Conservation (phyloP, 805 yeast species). For the Schwanniomyces vanrijiae region DNA sequence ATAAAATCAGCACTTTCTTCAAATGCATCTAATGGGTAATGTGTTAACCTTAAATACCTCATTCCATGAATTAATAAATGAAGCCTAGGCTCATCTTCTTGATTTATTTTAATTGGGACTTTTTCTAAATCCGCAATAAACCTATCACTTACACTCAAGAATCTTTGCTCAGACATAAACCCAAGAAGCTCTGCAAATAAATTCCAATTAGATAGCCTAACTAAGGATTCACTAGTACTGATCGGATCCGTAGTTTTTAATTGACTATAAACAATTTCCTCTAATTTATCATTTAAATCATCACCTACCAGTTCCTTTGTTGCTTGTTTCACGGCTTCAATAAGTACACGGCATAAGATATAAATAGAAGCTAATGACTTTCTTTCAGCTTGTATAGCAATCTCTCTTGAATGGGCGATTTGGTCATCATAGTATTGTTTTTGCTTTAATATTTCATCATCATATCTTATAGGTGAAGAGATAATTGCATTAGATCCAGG, state of each 20-base stretch:
- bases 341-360: slow-evolving; percentile 85
- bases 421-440: slow-evolving; percentile 31
- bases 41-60: slow-evolving; percentile 76
- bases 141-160: slow-evolving; percentile 85
- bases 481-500: slow-evolving; percentile 7
- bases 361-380: slow-evolving; percentile 85
- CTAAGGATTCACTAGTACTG: slow-evolving; percentile 55
- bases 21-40: slow-evolving; percentile 83
- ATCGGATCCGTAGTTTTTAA: slow-evolving; percentile 86
- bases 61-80: slow-evolving; percentile 86
- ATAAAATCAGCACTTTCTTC: slow-evolving; percentile 94
- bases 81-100: slow-evolving; percentile 50
- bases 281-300: slow-evolving; percentile 78
- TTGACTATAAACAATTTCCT: slow-evolving; percentile 91
- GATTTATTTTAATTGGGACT: slow-evolving; percentile 47
- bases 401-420: slow-evolving; percentile 50
- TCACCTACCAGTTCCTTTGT: slow-evolving; percentile 72
- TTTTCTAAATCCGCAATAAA: slow-evolving; percentile 92
- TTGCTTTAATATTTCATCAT: slow-evolving; percentile 18
- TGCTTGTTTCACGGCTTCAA: slow-evolving; percentile 88
- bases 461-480: slow-evolving; percentile 10
- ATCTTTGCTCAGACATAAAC: slow-evolving; percentile 81
- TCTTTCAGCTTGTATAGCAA: slow-evolving; percentile 81
- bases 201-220: slow-evolving; percentile 92
- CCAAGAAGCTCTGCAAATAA: slow-evolving; percentile 87